A percentile compares a stretch with the other conserved stretches of the same genome.
phyloP scores from a whole-genome alignment of 208 protist genomes.

The Wallacemonas sp. region DNA sequence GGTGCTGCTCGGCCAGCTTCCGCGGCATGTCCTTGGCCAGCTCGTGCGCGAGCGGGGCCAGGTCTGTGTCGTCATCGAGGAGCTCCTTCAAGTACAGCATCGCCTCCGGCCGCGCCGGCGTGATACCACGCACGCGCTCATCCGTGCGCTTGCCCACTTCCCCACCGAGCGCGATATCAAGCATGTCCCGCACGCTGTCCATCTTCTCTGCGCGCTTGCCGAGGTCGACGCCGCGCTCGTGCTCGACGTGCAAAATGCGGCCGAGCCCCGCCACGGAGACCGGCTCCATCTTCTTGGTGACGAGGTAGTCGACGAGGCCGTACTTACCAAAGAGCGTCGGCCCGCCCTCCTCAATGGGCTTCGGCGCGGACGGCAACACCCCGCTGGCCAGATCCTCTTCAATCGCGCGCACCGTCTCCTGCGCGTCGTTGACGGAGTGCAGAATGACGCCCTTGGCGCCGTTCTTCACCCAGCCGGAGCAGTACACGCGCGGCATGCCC shows the following conservation, averaged over 20 bases:
- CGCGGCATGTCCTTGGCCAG: constrained; percentile 72
- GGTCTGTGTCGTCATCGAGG: constrained; percentile 87
- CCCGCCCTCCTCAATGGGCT: constrained; percentile 16
- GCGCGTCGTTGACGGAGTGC: constrained; percentile 76
- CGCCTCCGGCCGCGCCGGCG: constrained; percentile 57
- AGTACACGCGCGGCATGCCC: constrained; percentile 84
- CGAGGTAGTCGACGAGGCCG: constrained; percentile 82
- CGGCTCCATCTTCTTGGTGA: constrained; percentile 73
- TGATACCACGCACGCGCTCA: constrained; percentile 71
- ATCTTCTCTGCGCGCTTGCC: constrained; percentile 87
- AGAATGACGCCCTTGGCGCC: constrained; percentile 91
- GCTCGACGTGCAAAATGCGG: constrained; percentile 83
- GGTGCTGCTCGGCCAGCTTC: constrained; percentile 63
- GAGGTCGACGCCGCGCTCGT: constrained; percentile 78
- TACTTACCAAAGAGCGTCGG: constrained; percentile 83
- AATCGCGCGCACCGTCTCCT: constrained; percentile 67
- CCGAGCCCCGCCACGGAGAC: constrained; percentile 82
- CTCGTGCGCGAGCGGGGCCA: constrained; percentile 61
- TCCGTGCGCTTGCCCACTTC: constrained; percentile 71
- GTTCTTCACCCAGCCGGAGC: constrained; percentile 91
- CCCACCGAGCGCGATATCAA: constrained; percentile 82
- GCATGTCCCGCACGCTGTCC: constrained; percentile 74
- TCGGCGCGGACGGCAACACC: constrained; percentile 41
- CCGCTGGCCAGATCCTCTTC: constrained; percentile 60
- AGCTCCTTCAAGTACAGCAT: constrained; percentile 87